Evolutionary conservation across 1,284 basidiomycete species (phyloP), one percentile per base, ranked within the genome.

Genomic region (Apiotrichum montevideense): DNA sequence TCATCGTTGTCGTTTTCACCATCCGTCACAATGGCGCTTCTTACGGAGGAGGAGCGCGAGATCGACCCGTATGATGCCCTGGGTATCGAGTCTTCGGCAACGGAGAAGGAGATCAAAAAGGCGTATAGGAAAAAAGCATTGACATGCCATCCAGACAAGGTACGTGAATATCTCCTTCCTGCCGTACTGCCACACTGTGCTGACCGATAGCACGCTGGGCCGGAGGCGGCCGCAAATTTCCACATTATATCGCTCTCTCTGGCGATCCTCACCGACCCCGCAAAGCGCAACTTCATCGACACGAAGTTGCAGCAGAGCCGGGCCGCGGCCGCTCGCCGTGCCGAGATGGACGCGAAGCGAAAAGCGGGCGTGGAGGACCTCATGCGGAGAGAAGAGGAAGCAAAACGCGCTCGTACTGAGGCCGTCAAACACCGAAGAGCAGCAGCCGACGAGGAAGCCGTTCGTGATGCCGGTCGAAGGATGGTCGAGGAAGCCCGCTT

Each of bases 121-220:
- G 89, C 91, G 1, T 97, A 90, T 67, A 81, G 90, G 44, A 83
- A 89, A 63, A 80, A 84, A 43, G 92, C 89, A 4, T 80, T 91
- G 58, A 91, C 88, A 78, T 88, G 89, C 52, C 91, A 93, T 79
- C 91, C 90, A 15, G 90, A 93, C 75, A 84, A 87, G 70, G 88
- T 86, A 3, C 43, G 6, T 33, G 5, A 6, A 10, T 5, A 21
- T 21, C 21, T 21, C 21, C 21, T 21, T 21, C 21, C 21, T 21
- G 21, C n/a, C 29, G 5, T 39, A 21, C 8, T 21, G 13, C 21
- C 8, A 35, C 51, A 21, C 33, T 15, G 10, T 14, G 43, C 37
- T 15, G 51, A 40, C 42, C 33, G 4, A 6, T 49, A 65, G 63
- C 63, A 66, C 44, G 58, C 66, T 6, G 43, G 56, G 3, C 58